A percentile compares a stretch with the other conserved stretches of the same genome.
These are phyloP conservation scores for Vaucheria bursata DNA, from an alignment of 352 stramenopile species.

Conservation along the genomic window DNA sequence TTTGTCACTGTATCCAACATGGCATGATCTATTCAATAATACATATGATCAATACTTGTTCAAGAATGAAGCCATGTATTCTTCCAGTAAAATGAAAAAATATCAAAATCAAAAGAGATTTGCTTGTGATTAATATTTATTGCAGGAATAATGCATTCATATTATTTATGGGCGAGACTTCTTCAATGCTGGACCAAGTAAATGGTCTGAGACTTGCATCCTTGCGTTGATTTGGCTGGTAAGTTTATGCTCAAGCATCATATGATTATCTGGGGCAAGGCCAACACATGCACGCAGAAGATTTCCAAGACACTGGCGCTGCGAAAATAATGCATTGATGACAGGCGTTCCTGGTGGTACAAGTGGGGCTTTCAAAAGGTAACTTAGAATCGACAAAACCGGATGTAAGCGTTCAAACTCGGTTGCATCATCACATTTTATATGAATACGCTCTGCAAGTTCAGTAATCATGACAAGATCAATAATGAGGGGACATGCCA, in stretches of 20 bases:
- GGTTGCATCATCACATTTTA: conserved; percentile 57
- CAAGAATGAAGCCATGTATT: too few relatives aligned
- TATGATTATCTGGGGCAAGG: conserved; percentile 92
- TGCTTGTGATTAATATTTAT: background rate
- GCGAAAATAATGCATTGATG: conserved; percentile 95
- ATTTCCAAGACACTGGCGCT: conserved; percentile 95
- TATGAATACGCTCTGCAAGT: conserved; percentile 86
- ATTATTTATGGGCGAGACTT: conserved; percentile 18
- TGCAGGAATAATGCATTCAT: background rate
- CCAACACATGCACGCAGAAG: conserved; percentile 94
- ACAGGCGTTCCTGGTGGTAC: conserved; percentile 95
- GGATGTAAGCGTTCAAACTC: conserved; percentile 91
- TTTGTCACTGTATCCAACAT: too few relatives aligned
- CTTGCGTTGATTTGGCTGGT: conserved; percentile 61
- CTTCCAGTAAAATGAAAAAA: too few relatives aligned
- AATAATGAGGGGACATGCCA: conserved; percentile 94
- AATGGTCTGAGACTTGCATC: too few relatives aligned
- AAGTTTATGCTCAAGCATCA: conserved; percentile 92
- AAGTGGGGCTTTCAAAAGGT: conserved; percentile 97
- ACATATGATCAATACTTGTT: too few relatives aligned
- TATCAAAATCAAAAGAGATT: background rate
- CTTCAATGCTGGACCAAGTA: conserved; percentile 11
- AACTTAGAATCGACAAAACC: conserved; percentile 91
- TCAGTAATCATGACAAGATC: conserved; percentile 96
- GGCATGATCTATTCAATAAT: too few relatives aligned